These are phyloP conservation scores for Paramecium bursaria DNA, from an alignment of 73 alveolate genomes.

Conservation along the genomic window DNA sequence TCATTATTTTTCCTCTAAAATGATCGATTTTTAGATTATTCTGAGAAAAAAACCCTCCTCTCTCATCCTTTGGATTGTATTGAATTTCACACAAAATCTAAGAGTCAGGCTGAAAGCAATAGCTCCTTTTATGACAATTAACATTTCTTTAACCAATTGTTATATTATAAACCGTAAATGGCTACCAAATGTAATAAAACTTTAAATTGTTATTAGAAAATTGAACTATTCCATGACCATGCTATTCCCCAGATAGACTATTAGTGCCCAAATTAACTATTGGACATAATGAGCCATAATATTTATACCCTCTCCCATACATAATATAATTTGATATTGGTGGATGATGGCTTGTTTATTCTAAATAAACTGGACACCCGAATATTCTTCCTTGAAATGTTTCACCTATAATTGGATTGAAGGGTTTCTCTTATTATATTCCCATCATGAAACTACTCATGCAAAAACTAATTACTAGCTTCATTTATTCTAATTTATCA, in stretches of 20 bases:
- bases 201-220: conserved; percentile 54
- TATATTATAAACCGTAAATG: conserved; percentile 56
- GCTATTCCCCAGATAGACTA: conserved; percentile 59
- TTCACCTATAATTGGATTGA: conserved; percentile 70
- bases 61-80: conserved; percentile 66
- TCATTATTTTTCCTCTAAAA: conserved; percentile 47
- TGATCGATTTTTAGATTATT: conserved; percentile 32
- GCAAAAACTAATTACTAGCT: conserved; percentile 19
- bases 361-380: conserved; percentile 71
- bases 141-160: conserved; percentile 60
- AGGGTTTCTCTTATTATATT: conserved; percentile 69
- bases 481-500: conserved; percentile 41
- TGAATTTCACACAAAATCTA: conserved; percentile 21
- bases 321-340: conserved; percentile 61
- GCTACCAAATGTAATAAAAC: conserved; percentile 54
- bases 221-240: conserved; percentile 54
- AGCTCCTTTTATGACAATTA: conserved; percentile 64
- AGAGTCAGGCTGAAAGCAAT: conserved; percentile 56
- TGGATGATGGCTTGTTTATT: conserved; percentile 68
- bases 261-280: conserved; percentile 66
- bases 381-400: conserved; percentile 64
- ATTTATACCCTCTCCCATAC: conserved; percentile 68
- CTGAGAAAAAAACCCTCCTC: conserved; percentile 31
- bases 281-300: conserved; percentile 43
- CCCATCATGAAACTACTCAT: conserved; percentile 69